Base-by-base conservation (phyloP, 768 basidiomycete species). In the Saitozyma sp. region DNA sequence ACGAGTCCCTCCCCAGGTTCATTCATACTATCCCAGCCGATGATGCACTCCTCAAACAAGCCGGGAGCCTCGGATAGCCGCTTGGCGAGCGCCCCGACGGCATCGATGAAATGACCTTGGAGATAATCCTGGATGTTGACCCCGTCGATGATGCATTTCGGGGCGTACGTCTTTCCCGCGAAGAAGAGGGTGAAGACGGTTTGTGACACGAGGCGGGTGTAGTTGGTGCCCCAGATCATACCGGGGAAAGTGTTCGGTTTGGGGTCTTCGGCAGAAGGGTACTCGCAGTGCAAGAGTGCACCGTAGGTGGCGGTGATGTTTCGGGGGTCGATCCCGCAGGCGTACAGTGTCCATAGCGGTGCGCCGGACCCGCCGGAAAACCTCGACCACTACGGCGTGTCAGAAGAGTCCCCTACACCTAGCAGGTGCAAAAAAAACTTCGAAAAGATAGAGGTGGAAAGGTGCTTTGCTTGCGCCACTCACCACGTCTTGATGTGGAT, bases 151-250 rank as follows among this genome's bases (percentile, higher is more conserved):
- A 92, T 80, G 78, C 92, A 96, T 58, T 88, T 87, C 0, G 95
- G 95, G 0, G 95, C 92, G 76, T 89, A 97, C 54, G 87, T 86
- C 17, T 86, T 85, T 0, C 95, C 95, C 37, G 89, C 92, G 78
- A 91, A 97, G 85, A 97, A 98, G 58, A 97, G 84, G 6, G 95
- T 92, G 82, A 94, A 96, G 54, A 96, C 73, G 5, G 93, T 96
- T 75, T 92, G 92, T 17, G 87, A 87, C 55, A 89, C 85, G 38
- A 97, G 87, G 16, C 89, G 90, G 48, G 89, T 87, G 75, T 97
- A 97, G 76, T 98, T 97, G 29, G 95, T 97, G 8, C 88, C 86
- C 96, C 96, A 99, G 64, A 92, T 86, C 96, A 99, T 99, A 53
- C 89, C 86, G 6, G 96, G 95, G 64, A 92, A 84, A 0, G 85